Conservation (phyloP, 768 basidiomycete genomes). For the Leucosporidium yakuticum region DNA sequence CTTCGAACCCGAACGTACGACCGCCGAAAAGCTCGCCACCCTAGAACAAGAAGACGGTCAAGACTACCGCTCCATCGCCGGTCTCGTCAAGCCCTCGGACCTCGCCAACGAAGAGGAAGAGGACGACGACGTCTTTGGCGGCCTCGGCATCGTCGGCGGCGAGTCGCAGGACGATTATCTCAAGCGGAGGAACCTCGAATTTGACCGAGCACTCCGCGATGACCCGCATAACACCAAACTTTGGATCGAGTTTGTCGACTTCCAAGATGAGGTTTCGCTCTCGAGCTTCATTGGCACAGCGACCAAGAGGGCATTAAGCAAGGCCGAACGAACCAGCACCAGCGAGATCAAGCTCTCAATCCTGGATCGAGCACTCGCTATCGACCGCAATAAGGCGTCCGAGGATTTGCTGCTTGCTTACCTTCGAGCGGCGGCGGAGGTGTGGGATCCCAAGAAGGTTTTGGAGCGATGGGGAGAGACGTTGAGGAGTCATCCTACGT, state of each 20-base stretch:
- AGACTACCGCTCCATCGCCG: slow-evolving; percentile 37
- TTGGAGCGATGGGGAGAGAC: slow-evolving; percentile 42
- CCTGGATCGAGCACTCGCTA: slow-evolving; percentile 41
- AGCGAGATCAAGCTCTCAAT: slow-evolving; percentile 44
- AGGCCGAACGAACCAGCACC: slow-evolving; percentile 22
- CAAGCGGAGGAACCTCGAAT: slow-evolving; percentile 32
- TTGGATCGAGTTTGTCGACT: slow-evolving; percentile 42
- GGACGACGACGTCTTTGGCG: slow-evolving; percentile 19
- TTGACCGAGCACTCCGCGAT: slow-evolving; percentile 37
- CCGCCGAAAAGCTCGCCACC: slow-evolving; percentile 7
- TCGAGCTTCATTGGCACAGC: slow-evolving; percentile 24
- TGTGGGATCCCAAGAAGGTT: slow-evolving; percentile 41
- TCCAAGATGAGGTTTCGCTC: slow-evolving; percentile 36
- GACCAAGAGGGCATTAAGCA: slow-evolving; percentile 13
- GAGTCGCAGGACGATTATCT: slow-evolving; percentile 37
- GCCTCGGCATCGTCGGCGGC: slow-evolving; percentile 31
- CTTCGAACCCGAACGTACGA: slow-evolving; percentile 9
- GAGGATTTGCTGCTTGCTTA: slow-evolving; percentile 41
- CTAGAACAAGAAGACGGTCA: slow-evolving; percentile 35
- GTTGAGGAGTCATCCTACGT: slow-evolving; percentile 35
- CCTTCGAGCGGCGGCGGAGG: slow-evolving; percentile 40
- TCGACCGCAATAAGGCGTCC: slow-evolving; percentile 33
- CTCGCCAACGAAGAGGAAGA: slow-evolving; percentile 15
- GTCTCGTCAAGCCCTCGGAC: slow-evolving; percentile 23
- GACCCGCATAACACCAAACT: slow-evolving; percentile 37